These are phyloP conservation scores for Colletotrichum sp. DNA, from an alignment of 2,329 filamentous ascomycete genomes.

Conservation along the genomic window DNA sequence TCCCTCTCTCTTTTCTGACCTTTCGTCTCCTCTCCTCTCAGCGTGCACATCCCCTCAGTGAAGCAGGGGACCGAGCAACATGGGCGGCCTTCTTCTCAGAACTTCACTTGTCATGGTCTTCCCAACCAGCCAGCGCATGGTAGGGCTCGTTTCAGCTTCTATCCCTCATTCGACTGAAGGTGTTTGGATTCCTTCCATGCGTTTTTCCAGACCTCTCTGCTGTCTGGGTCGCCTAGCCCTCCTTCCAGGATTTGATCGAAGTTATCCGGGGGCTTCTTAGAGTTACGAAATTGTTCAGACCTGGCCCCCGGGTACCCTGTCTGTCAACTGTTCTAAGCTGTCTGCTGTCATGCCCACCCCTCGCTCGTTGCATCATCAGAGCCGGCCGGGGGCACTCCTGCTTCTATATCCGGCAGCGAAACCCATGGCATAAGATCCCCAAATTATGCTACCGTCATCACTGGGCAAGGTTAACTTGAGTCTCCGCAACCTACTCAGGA, in stretches of 20 bases:
- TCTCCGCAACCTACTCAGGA: constrained; percentile 48
- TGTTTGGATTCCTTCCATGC: constrained; percentile 46
- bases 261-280: constrained; percentile 27
- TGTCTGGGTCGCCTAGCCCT: constrained; percentile 23
- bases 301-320: constrained; percentile 31
- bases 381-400: constrained; percentile 43
- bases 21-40: background rate
- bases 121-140: constrained; percentile 41
- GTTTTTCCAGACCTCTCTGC: constrained; percentile 39
- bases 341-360: constrained; percentile 31
- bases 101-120: constrained; percentile 43
- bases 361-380: constrained; percentile 47
- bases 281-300: constrained; percentile 36
- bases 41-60: constrained; percentile 5
- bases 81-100: constrained; percentile 27
- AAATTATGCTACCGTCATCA: constrained; percentile 62
- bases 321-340: constrained; percentile 35
- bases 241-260: constrained; percentile 33
- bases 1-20: constrained; percentile 4
- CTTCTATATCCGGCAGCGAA: constrained; percentile 58
- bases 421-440: constrained; percentile 62
- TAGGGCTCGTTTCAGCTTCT: constrained; percentile 50
- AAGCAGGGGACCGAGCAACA: constrained; percentile 13
- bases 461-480: constrained; percentile 48
- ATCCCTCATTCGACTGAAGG: constrained; percentile 36